Evolutionary conservation across 2,329 filamentous ascomycete genomes (phyloP).

Genomic region (Ophiostoma angusticollis): DNA sequence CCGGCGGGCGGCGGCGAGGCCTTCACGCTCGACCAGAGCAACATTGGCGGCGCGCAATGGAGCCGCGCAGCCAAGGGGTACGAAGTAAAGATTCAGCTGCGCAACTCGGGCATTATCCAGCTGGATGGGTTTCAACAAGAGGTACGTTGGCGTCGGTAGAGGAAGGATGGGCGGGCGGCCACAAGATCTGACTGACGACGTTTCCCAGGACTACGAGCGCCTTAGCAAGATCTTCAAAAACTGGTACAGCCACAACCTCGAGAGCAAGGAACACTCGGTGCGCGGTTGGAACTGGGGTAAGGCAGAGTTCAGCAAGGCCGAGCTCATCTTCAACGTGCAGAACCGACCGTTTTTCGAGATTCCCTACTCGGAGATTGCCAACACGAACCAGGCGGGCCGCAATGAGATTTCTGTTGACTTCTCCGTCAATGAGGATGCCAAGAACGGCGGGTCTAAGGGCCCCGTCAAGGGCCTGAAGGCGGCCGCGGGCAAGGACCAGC

Average conservation of each 20-base stretch:
- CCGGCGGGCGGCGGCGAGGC: constrained; percentile 76
- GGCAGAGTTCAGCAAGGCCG: constrained; percentile 88
- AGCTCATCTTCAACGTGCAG: constrained; percentile 92
- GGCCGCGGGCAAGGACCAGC: constrained; percentile 76
- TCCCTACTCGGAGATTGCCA: constrained; percentile 92
- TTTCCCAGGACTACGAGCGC: constrained; percentile 69
- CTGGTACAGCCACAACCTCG: constrained; percentile 90
- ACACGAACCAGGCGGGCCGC: constrained; percentile 93
- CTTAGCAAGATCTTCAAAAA: constrained; percentile 89
- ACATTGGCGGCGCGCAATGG: constrained; percentile 85
- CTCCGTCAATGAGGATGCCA: constrained; percentile 60
- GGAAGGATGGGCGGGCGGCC: too few species aligned
- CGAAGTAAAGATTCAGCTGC: constrained; percentile 82
- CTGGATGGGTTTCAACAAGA: constrained; percentile 92
- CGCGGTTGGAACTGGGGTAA: constrained; percentile 99
- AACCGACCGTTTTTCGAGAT: constrained; percentile 95
- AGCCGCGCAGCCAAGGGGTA: constrained; percentile 84
- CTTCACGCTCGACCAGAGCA: constrained; percentile 80
- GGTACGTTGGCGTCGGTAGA: constrained; percentile 25
- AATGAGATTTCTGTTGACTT: constrained; percentile 98
- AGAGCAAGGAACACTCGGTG: constrained; percentile 85
- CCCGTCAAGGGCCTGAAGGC: constrained; percentile 77
- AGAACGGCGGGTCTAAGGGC: constrained; percentile 60
- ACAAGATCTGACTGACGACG: neutral
- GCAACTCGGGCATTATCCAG: constrained; percentile 76